These are phyloP conservation scores for Tylopilus felleus DNA, from an alignment of 768 basidiomycete genomes.

Conservation along the genomic window DNA sequence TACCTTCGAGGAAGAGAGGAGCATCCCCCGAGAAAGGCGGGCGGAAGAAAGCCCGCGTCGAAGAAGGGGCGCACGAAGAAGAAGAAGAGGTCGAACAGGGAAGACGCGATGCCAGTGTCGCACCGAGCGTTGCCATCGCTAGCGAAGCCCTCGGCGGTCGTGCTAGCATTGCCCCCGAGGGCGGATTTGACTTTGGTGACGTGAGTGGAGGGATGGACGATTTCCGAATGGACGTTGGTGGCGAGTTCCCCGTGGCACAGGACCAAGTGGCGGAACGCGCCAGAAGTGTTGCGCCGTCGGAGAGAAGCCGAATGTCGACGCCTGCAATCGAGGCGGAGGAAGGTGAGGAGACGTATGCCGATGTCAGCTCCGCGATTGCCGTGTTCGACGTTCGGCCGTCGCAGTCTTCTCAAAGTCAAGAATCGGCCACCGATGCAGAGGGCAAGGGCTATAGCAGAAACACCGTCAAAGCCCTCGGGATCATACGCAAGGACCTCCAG, in stretches of 20 bases:
- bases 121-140: constrained; percentile 55
- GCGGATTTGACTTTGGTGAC: constrained; percentile 61
- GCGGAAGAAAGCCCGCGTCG: constrained; percentile 57
- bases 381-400: constrained; percentile 67
- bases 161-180: constrained; percentile 53
- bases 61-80: constrained; percentile 43
- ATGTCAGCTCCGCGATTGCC: constrained; percentile 74
- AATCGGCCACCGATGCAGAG: constrained; percentile 46
- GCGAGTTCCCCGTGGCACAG: constrained; percentile 39
- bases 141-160: constrained; percentile 53
- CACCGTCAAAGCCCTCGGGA: constrained; percentile 76
- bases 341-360: constrained; percentile 63
- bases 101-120: constrained; percentile 63
- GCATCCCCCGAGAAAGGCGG: constrained; percentile 54
- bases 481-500: constrained; percentile 71
- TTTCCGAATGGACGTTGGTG: constrained; percentile 64
- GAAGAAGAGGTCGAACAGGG: constrained; percentile 67
- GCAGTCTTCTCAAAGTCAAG: constrained; percentile 48
- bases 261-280: constrained; percentile 36
- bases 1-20: constrained; percentile 57
- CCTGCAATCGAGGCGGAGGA: constrained; percentile 62
- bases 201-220: constrained; percentile 57
- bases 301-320: constrained; percentile 63
- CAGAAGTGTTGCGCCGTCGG: constrained; percentile 52
- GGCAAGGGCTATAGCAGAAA: constrained; percentile 84